These are phyloP conservation scores for Penicillium cosmopolitanum DNA, from an alignment of 495 filamentous ascomycete genomes.

Conservation along the genomic window DNA sequence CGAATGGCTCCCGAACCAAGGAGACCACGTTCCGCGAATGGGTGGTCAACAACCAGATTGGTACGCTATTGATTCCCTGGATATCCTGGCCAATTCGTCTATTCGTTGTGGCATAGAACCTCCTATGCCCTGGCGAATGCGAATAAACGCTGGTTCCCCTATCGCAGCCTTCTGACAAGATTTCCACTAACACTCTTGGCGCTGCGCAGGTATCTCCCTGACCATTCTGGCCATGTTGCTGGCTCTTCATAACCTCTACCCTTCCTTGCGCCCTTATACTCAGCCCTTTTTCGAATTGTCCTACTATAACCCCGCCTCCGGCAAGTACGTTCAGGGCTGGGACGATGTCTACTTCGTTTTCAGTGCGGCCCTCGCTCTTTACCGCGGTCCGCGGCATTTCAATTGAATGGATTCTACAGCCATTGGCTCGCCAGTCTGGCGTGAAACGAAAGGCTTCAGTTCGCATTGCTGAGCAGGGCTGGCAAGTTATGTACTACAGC, in stretches of 20 bases:
- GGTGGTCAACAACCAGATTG: conserved; percentile 57
- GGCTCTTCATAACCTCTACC: conserved; percentile 78
- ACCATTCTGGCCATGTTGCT: conserved; percentile 77
- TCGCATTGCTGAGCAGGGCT: conserved; percentile 91
- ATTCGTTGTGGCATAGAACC: too few species aligned
- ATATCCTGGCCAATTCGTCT: neutral
- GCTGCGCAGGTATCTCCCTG: conserved; percentile 67
- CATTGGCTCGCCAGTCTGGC: conserved; percentile 69
- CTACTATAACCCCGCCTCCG: conserved; percentile 71
- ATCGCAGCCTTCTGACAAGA: too few species aligned
- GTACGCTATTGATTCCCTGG: conserved; percentile 33
- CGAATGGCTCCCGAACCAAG: conserved; percentile 39
- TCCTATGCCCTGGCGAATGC: too few species aligned
- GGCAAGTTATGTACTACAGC: conserved; percentile 79
- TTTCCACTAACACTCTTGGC: conserved; percentile 23
- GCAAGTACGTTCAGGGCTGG: conserved; percentile 71
- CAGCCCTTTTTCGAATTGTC: conserved; percentile 84
- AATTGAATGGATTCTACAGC: conserved; percentile 85
- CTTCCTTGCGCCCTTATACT: conserved; percentile 74
- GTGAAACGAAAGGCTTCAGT: conserved; percentile 72
- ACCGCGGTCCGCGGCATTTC: conserved; percentile 81
- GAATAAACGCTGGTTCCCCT: too few species aligned
- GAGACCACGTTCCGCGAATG: conserved; percentile 55
- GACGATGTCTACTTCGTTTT: conserved; percentile 80
- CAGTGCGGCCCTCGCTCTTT: conserved; percentile 83